phyloP scores from a whole-genome alignment of 768 basidiomycete genomes.

The Symmetrospora coprosmae region DNA sequence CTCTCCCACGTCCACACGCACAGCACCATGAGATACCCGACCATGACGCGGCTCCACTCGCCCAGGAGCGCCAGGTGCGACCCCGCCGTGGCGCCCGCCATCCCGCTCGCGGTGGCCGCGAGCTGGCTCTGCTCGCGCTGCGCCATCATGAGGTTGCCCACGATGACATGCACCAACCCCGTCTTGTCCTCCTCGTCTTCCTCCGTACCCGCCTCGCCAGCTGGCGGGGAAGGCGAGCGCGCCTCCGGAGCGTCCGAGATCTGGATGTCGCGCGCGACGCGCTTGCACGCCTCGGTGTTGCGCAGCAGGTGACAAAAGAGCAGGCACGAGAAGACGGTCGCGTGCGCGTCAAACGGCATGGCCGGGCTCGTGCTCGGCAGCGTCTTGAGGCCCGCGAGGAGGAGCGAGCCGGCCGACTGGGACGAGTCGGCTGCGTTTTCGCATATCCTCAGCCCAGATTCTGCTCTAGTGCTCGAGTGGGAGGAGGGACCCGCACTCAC shows the following conservation, averaged over 20 bases:
- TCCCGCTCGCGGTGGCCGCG: conserved; percentile 36
- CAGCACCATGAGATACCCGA: conserved; percentile 68
- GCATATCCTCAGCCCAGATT: not conserved
- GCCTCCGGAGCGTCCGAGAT: conserved; percentile 29
- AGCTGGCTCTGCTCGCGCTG: conserved; percentile 48
- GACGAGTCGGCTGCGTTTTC: conserved; percentile 26
- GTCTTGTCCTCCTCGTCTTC: conserved; percentile 45
- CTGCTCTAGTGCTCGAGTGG: not conserved
- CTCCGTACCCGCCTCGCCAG: conserved; percentile 32
- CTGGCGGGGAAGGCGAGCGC: not conserved
- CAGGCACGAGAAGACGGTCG: conserved; percentile 49
- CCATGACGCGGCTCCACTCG: conserved; percentile 81
- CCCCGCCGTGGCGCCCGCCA: conserved; percentile 45
- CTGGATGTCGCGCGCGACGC: conserved; percentile 38
- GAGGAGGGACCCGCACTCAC: not conserved
- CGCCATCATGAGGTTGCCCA: conserved; percentile 77
- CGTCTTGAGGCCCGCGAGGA: conserved; percentile 37
- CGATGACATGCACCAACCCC: conserved; percentile 64
- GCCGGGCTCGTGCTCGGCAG: conserved; percentile 38
- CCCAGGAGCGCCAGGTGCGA: conserved; percentile 49
- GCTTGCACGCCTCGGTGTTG: conserved; percentile 42
- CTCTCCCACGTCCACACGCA: conserved; percentile 97
- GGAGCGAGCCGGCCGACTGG: conserved; percentile 32
- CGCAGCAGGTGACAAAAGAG: conserved; percentile 68
- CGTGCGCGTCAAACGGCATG: conserved; percentile 42